phyloP scores from a whole-genome alignment of 495 filamentous ascomycete genomes.

The Penicillium samsonianum region DNA sequence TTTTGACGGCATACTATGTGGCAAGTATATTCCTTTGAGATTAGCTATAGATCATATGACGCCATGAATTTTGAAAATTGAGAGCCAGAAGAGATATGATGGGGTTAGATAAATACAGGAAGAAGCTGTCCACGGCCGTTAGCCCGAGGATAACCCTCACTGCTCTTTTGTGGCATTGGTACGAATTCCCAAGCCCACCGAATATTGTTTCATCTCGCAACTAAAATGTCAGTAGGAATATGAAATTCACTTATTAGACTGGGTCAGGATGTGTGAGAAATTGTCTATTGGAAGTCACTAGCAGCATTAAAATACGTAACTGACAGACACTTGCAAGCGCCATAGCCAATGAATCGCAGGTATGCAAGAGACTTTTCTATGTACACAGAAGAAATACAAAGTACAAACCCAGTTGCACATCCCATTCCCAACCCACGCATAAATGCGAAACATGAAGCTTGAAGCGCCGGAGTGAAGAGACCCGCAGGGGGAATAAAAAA shows the following conservation, averaged over 20 bases:
- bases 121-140: not conserved
- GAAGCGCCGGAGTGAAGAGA: constrained; percentile 54
- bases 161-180: not conserved
- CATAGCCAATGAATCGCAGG: constrained; percentile 37
- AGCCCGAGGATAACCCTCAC: not conserved
- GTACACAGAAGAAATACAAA: constrained; percentile 44
- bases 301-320: constrained; percentile 40
- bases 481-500: constrained; percentile 30
- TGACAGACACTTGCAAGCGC: constrained; percentile 29
- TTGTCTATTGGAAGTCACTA: constrained; percentile 36
- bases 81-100: not conserved
- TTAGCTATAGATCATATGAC: not conserved
- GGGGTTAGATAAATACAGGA: not conserved
- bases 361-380: constrained; percentile 50
- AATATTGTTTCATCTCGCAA: not conserved
- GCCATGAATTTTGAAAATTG: not conserved
- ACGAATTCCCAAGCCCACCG: not conserved
- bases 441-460: constrained; percentile 51
- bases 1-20: no score
- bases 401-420: constrained; percentile 50
- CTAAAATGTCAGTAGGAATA: not conserved
- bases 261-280: constrained; percentile 13
- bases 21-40: not conserved
- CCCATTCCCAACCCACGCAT: constrained; percentile 47
- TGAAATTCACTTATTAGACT: not conserved